Conservation (phyloP, 352 stramenopile genomes). For the Globisporangium paroecandrum region DNA sequence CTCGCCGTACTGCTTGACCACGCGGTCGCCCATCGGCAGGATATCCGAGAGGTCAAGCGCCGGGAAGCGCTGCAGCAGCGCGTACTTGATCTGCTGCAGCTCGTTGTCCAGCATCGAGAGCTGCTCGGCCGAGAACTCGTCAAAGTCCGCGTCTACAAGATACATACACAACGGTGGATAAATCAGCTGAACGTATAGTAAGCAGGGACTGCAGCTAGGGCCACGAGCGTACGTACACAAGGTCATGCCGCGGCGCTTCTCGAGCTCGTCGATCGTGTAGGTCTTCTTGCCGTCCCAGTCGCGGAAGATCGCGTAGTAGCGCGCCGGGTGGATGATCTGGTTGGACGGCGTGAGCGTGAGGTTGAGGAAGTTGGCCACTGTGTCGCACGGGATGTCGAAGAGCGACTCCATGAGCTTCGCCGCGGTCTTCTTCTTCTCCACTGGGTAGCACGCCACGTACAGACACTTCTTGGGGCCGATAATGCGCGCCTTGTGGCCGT, state of each 20-base stretch:
- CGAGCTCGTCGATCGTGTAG: slow-evolving; percentile 83
- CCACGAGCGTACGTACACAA: slow-evolving; percentile 56
- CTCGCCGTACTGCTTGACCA: slow-evolving; percentile 91
- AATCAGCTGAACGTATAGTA: neutral
- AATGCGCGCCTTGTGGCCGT: slow-evolving; percentile 87
- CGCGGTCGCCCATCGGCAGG: slow-evolving; percentile 86
- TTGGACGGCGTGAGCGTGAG: slow-evolving; percentile 92
- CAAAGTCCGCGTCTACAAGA: slow-evolving; percentile 84
- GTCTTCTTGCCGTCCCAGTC: slow-evolving; percentile 90
- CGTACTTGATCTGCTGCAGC: slow-evolving; percentile 90
- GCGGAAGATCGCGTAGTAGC: slow-evolving; percentile 92
- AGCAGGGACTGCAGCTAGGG: neutral
- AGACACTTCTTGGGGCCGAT: slow-evolving; percentile 89
- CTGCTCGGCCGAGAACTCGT: slow-evolving; percentile 91
- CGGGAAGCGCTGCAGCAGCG: slow-evolving; percentile 87
- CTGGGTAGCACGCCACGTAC: slow-evolving; percentile 89
- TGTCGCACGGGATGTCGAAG: slow-evolving; percentile 90
- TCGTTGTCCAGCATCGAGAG: slow-evolving; percentile 92
- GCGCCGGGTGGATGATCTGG: slow-evolving; percentile 92
- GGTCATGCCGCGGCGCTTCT: slow-evolving; percentile 82
- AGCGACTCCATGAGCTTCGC: slow-evolving; percentile 81
- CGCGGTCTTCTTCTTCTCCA: slow-evolving; percentile 78
- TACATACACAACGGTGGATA: neutral
- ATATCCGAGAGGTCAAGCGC: slow-evolving; percentile 89
- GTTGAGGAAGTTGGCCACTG: slow-evolving; percentile 91